Percentiles rank a stretch among this genome's conserved stretches.
Conservation (phyloP, 208 protist species). For the Trypanosoma grayi region DNA sequence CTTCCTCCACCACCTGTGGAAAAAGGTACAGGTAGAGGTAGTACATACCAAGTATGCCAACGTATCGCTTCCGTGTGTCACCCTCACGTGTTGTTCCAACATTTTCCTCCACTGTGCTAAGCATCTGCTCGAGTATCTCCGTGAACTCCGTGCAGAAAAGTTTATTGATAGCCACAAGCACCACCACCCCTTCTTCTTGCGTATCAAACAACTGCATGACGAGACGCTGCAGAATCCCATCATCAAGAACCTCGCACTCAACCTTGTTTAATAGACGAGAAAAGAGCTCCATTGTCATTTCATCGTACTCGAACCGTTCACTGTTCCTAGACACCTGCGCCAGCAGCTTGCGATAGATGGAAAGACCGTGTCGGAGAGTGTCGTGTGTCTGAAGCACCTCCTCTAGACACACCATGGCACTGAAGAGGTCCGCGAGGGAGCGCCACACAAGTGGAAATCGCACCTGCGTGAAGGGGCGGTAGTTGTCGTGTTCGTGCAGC, state of each 20-base stretch:
- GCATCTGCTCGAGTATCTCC: constrained; percentile 30
- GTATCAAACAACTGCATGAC: constrained; percentile 65
- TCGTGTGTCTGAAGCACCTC: constrained; percentile 73
- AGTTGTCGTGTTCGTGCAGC: constrained; percentile 28
- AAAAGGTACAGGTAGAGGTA: constrained; percentile 60
- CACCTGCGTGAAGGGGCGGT: constrained; percentile 32
- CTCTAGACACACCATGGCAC: constrained; percentile 76
- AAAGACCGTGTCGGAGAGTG: constrained; percentile 47
- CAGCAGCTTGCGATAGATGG: constrained; percentile 64
- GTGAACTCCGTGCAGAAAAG: constrained; percentile 63
- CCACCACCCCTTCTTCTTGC: constrained; percentile 13
- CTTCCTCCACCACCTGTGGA: constrained; percentile 7
- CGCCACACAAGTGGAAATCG: constrained; percentile 71
- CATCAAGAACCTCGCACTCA: constrained; percentile 66
- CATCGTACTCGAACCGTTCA: constrained; percentile 42
- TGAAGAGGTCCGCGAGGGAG: constrained; percentile 62
- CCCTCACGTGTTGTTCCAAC: constrained; percentile 35
- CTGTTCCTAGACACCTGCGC: constrained; percentile 41
- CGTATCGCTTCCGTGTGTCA: constrained; percentile 37
- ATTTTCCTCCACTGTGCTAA: constrained; percentile 21
- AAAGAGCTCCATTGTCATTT: constrained; percentile 41
- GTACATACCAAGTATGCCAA: constrained; percentile 68
- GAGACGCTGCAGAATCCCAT: constrained; percentile 60
- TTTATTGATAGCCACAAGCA: constrained; percentile 44
- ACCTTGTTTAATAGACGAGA: constrained; percentile 55